Conservation (phyloP, 2,329 filamentous ascomycete genomes). For the Hymenoscyphus fraxineus region DNA sequence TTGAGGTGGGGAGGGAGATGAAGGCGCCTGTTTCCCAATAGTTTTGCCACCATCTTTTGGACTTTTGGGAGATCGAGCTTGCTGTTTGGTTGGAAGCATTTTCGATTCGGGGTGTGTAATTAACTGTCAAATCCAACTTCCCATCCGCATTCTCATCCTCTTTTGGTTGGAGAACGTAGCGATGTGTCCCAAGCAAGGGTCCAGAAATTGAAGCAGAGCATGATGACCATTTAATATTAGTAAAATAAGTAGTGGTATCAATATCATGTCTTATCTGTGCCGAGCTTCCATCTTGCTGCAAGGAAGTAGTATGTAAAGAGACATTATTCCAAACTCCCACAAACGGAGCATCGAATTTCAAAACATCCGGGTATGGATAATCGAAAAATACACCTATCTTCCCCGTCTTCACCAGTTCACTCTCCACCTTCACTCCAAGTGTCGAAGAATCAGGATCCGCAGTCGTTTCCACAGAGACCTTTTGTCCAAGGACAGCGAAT, state of each 20-base stretch:
- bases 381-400: conserved; percentile 40
- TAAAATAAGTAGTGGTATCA: conserved; percentile 39
- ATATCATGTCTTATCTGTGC: conserved; percentile 39
- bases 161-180: conserved; percentile 24
- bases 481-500: conserved; percentile 34
- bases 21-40: conserved; percentile 41
- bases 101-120: conserved; percentile 12
- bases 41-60: conserved; percentile 21
- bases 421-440: conserved; percentile 38
- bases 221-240: conserved; percentile 28
- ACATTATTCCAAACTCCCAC: conserved; percentile 41
- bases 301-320: conserved; percentile 38
- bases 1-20: conserved; percentile 39
- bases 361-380: conserved; percentile 41
- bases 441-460: conserved; percentile 40
- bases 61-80: conserved; percentile 7
- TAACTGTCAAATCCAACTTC: conserved; percentile 18
- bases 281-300: conserved; percentile 14
- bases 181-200: conserved; percentile 19
- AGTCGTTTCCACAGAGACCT: conserved; percentile 37
- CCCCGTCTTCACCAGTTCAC: conserved; percentile 34
- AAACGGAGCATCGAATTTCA: conserved; percentile 43
- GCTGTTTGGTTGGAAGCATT: conserved; percentile 8
- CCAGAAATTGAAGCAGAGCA: conserved; percentile 18
- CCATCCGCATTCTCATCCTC: not conserved